Evolutionary conservation across 768 basidiomycete genomes (phyloP).

Genomic region (Coprinopsis cinerea): DNA sequence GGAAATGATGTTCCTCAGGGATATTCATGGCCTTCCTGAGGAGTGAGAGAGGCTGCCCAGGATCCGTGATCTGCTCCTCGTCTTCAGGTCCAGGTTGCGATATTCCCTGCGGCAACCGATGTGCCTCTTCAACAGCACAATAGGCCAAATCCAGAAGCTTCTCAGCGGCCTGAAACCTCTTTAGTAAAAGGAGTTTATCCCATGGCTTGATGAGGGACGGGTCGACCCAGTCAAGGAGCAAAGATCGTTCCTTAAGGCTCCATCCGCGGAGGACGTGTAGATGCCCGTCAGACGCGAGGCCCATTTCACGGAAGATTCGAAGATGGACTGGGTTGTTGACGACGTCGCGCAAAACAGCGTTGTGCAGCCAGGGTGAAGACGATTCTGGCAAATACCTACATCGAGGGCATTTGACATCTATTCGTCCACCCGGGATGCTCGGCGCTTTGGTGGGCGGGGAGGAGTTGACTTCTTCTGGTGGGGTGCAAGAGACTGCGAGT

Average conservation of each 20-base stretch:
- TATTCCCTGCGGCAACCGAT: not conserved
- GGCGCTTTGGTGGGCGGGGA: too few species aligned
- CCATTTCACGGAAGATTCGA: constrained; percentile 5
- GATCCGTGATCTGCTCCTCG: constrained; percentile 9
- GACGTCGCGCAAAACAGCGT: not conserved
- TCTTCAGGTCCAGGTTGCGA: not conserved
- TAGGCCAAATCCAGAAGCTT: not conserved
- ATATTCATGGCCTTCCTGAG: constrained; percentile 9
- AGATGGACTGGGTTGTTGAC: constrained; percentile 3
- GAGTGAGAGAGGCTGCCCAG: not conserved
- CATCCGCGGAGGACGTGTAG: constrained; percentile 11
- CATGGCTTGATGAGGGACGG: constrained; percentile 1
- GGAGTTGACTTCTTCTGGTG: too few species aligned
- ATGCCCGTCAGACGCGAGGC: constrained; percentile 16
- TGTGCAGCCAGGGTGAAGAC: too few species aligned
- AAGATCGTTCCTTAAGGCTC: not conserved
- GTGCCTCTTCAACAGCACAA: not conserved
- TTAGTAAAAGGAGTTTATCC: constrained; percentile 7
- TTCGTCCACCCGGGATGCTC: too few species aligned
- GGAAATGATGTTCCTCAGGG: constrained; percentile 11
- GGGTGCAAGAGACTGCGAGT: too few species aligned
- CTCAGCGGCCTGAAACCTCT: not conserved
- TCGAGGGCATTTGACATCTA: too few species aligned
- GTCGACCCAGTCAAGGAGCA: constrained; percentile 11
- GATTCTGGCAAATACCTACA: too few species aligned